Base-by-base conservation (phyloP, 1,284 basidiomycete genomes). In the Tilletiaria anomala region DNA sequence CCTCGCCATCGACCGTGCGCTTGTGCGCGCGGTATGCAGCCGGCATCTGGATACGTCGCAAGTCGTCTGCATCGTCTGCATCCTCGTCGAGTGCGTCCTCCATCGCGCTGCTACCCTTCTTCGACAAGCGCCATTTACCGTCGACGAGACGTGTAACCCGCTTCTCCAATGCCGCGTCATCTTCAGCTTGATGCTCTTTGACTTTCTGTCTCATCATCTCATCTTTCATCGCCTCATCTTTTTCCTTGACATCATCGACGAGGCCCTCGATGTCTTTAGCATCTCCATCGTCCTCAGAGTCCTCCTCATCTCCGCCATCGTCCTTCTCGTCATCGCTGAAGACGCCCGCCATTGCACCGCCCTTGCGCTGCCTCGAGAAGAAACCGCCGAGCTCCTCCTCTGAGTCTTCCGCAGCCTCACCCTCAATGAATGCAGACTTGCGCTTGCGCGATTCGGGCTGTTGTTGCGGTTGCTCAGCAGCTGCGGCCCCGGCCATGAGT, bases 371-470 rank as follows among this genome's bases (percentile, higher is more conserved):
- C 34, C 44, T 40, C 5, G 29, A 22, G n/a, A 22, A n/a, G n/a
- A n/a, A n/a, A n/a, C n/a, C n/a, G n/a, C 51, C 47, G 12, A 39
- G 44, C 2, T 45, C 47, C 42, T 53, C 50, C 37, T 63, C 60
- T 20, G 58, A 57, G 21, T 62, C 61, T 46, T 65, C 61, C 40
- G 57, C 61, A n/a, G 61, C 61, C 39, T 65, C 61, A 4, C 60
- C 61, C 36, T 53, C 54, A 24, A 65, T 50, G 45, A 61, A 65
- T 14, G 47, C 51, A n/a, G 26, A 29, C 10, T 29, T 29, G 8
- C n/a, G 26, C 26, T 29, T 29, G 26, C 10, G n/a, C 26, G 26
- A 29, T n/a, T 29, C 10, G 8, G n/a, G 26, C 26, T 8, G 26
- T 8, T 8, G 26, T 8, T 29, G n/a, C 26, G n/a, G 10, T 29